A percentile compares a stretch with the other conserved stretches of the same genome.
Conservation (phyloP, 2,329 filamentous ascomycete genomes). For the Curvularia hawaiiensis region DNA sequence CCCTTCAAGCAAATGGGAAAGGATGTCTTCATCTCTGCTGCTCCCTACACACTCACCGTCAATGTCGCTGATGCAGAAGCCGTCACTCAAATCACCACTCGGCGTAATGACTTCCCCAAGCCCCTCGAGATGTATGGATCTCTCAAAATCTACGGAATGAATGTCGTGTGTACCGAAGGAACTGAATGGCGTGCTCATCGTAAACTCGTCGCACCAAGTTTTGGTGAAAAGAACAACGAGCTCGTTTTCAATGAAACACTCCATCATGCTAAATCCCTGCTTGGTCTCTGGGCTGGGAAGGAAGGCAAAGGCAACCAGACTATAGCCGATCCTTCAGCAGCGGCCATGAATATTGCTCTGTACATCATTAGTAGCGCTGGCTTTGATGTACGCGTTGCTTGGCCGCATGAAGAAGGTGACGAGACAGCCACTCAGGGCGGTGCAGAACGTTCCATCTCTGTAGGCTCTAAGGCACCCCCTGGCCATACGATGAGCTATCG, state of each 20-base stretch:
- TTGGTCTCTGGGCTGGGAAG: slow-evolving; percentile 39
- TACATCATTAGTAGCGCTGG: slow-evolving; percentile 71
- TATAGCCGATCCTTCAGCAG: slow-evolving; percentile 62
- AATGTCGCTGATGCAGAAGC: slow-evolving; percentile 68
- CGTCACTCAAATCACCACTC: slow-evolving; percentile 67
- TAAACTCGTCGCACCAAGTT: slow-evolving; percentile 72
- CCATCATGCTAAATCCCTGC: slow-evolving; percentile 59
- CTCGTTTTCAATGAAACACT: slow-evolving; percentile 69
- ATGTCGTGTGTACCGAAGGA: slow-evolving; percentile 74
- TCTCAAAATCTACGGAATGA: slow-evolving; percentile 71
- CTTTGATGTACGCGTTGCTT: slow-evolving; percentile 65
- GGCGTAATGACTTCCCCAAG: slow-evolving; percentile 75
- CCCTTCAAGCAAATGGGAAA: slow-evolving; percentile 63
- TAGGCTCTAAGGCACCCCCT: slow-evolving; percentile 39
- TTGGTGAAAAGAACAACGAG: slow-evolving; percentile 76
- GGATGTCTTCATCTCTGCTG: slow-evolving; percentile 69
- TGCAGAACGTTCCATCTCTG: slow-evolving; percentile 36
- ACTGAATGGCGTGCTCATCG: slow-evolving; percentile 73
- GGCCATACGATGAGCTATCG: slow-evolving; percentile 66
- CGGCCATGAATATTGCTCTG: slow-evolving; percentile 68
- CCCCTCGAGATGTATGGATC: slow-evolving; percentile 63
- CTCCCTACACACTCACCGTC: slow-evolving; percentile 59
- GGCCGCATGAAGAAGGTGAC: slow-evolving; percentile 63
- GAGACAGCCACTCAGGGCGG: slow-evolving; percentile 31
- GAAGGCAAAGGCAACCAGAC: slow-evolving; percentile 46